phyloP scores from a whole-genome alignment of 192 early-diverging fungal genomes.

The Rhizoclosmatium globosum region DNA sequence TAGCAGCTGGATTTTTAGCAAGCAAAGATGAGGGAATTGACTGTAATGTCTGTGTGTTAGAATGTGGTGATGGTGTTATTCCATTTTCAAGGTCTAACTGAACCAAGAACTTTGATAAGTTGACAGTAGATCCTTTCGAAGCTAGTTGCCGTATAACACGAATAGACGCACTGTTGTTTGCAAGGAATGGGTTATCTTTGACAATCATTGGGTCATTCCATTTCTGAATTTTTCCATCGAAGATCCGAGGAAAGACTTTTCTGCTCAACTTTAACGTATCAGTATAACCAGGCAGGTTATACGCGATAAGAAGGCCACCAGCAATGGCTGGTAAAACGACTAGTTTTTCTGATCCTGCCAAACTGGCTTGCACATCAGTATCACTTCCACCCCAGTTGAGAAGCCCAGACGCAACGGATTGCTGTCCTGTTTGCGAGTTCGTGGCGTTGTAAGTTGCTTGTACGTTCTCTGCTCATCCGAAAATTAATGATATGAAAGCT shows the following conservation, averaged over 20 bases:
- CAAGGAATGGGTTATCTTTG: conserved; percentile 2
- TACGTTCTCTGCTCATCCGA: too few species aligned
- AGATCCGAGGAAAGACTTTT: background rate
- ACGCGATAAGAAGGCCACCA: background rate
- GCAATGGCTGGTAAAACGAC: conserved; percentile 4
- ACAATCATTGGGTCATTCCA: conserved; percentile 7
- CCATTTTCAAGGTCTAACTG: background rate
- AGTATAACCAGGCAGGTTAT: background rate
- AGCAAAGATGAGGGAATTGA: background rate
- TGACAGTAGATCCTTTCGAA: background rate
- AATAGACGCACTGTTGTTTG: background rate
- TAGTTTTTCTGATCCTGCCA: background rate
- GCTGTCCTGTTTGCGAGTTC: background rate
- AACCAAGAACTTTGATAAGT: background rate
- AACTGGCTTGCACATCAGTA: background rate
- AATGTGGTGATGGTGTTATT: background rate
- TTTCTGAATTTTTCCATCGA: background rate
- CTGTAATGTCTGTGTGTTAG: too few species aligned
- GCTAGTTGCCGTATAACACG: background rate
- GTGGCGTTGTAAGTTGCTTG: background rate
- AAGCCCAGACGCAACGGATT: background rate
- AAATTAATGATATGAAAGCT: too few species aligned
- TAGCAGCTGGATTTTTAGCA: background rate
- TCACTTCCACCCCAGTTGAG: background rate
- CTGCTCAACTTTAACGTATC: background rate